Base-by-base conservation (phyloP, 176 grass and related monocot genomes). In the Oropetium thomaeum region DNA sequence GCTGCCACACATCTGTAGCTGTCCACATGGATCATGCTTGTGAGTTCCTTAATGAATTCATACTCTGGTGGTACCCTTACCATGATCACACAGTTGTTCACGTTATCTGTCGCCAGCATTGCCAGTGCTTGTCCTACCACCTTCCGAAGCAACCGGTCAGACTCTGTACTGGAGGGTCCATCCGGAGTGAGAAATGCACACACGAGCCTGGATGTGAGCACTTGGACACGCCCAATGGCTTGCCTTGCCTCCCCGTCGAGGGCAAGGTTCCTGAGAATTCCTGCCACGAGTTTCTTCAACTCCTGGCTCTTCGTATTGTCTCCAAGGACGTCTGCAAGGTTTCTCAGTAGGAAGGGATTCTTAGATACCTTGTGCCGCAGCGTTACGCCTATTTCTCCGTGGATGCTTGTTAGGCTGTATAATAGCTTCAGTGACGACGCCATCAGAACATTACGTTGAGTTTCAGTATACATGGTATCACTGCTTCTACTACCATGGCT, bases 321-420 rank as follows among this genome's bases (percentile, higher is more conserved):
- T 0, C 16, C 58, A 0, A 72, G 26, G 20, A 84, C 35, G 4
- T 84, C 45, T n/a, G 74, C 28, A 0, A 84, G 58, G 8, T 78
- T 27, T 12, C 58, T 71, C 34, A 84, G 17, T 2, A 84, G 20
- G 4, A 84, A 84, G 14, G 58, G 67, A 27, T 84, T 47, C 13
- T 71, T 37, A 0, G 35, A 43, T 14, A 84, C 20, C 27, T 71
- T 65, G 0, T 57, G 35, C 5, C 74, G 19, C 47, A 84, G 5
- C 7, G 13, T 65, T 16, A 71, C 14, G n/a, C 82, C 82, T 0
- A 45, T 29, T 4, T 65, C 30, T 10, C 74, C 82, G 0, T 43
- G 10, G 9, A 49, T 57, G 11, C 14, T 43, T 71, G 67, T n/a
- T 1, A 78, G 74, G 4, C 45, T 78, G 5, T 10, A 13, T 2